Base-by-base conservation (phyloP, 441 rosid species). In the Melastoma candidum region DNA sequence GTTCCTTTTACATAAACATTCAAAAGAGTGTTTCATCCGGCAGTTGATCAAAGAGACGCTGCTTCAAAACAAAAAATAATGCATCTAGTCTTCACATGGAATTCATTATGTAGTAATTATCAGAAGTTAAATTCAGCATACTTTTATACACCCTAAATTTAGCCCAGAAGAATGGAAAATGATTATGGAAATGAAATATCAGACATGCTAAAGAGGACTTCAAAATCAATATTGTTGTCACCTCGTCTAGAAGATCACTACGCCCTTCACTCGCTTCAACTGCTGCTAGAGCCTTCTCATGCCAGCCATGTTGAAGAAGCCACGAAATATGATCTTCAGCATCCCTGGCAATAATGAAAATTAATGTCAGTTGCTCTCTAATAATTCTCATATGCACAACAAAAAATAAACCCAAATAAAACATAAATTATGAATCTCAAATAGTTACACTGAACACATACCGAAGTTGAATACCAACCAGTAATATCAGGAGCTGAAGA, bases 241-340 rank as follows among this genome's bases (percentile, higher is more conserved):
- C 99, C 93, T 93, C 90, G 63, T 93, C 97, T 68, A 93, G 68
- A 57, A 93, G 94, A 72, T 89, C 96, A 68, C 83, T 85, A 48
- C 87, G 82, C 66, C 94, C 97, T 68, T 85, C 95, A 60, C 92
- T 95, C 46, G 97, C 95, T 78, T 93, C 99, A 65, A 83, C 99
- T 53, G 99, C 97, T 53, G 86, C 99, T 68, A 93, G 72, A 60
- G 99, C 99, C 75, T 93, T 93, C 74, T 93, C 99, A 68, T 93
- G 97, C 74, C 83, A 85, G 47, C 95, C 95, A 73, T 89, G 96
- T 72, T 89, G 90, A 65, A 93, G 85, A 75, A 93, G 99, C 99
- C 99, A 93, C 54, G 93, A 74, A 61, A 93, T 87, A 66, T 93
- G 99, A 77, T 93, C 97, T 76, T 93, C 99, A 56, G 96, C 83